A percentile compares a stretch with the other conserved stretches of the same genome.
Conservation (phyloP, 306 rosid genomes). For the Rosa multiflora region DNA sequence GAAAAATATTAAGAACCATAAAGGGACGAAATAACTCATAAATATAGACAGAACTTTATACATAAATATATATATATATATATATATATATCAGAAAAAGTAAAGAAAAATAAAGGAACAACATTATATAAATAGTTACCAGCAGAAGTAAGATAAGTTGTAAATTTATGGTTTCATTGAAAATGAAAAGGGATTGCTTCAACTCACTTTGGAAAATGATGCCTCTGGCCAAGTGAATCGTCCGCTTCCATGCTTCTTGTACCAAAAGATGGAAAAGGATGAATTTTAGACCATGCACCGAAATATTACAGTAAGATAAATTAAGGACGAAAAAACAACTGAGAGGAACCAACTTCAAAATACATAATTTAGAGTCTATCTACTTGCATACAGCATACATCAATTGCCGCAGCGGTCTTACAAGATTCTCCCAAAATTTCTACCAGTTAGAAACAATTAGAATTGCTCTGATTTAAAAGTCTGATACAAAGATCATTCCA, state of each 20-base stretch:
- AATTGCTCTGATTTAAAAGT: not conserved
- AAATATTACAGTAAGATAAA: not conserved
- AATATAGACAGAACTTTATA: not conserved
- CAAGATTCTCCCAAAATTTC: not conserved
- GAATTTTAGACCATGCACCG: not conserved
- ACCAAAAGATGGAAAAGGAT: constrained; percentile 7
- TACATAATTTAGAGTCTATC: not conserved
- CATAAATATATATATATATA: no score
- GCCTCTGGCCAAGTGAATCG: constrained; percentile 40
- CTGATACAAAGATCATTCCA: not conserved
- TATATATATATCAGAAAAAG: no score
- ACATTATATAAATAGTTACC: constrained; percentile 13
- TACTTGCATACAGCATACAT: not conserved
- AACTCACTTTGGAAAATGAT: constrained; percentile 80
- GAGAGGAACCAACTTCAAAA: not conserved
- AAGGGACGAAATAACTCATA: not conserved
- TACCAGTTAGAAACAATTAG: not conserved
- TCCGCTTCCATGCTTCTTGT: constrained; percentile 43
- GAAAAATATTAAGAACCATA: not conserved
- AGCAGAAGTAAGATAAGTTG: constrained; percentile 6
- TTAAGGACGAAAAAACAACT: not conserved
- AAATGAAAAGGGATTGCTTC: constrained; percentile 21
- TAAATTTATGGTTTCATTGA: constrained; percentile 1
- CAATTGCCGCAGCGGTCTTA: not conserved
- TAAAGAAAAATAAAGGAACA: not conserved